Base-by-base conservation (phyloP, 768 basidiomycete genomes). In the Collybiopsis confluens region DNA sequence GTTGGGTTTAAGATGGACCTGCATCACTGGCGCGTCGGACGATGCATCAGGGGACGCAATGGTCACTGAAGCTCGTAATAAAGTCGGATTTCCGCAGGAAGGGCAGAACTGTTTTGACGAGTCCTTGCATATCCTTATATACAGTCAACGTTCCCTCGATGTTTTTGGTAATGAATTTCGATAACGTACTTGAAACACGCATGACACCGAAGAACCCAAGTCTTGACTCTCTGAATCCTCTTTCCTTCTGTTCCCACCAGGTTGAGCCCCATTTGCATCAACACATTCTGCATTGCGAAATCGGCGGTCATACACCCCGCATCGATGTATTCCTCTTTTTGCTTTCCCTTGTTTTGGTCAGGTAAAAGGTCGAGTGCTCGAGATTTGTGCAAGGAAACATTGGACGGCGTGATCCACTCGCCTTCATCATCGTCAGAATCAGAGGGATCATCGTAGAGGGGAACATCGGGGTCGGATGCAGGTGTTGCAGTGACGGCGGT, bases 281-380 rank as follows among this genome's bases (percentile, higher is more conserved):
- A 70, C 20, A 98, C 92, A 63, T 99, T 99, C 70, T 99, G 97
- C 86, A 99, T 97, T 16, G 97, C 97, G 68, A 94, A 98, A 79
- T 99, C 97, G 20, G 91, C 91, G 8, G 97, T 98, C 90, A 98
- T 93, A 66, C 95, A 97, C 16, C 94, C 97, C 4, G 81, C 83
- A 49, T 75, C 76, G 43, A 96, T 61, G 0, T 59, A 36, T 42
- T 74, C 71, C 38, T 73, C 66, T 61, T 61, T 64, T 56, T 63
- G 64, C 45, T 67, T 68, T 54, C 73, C 62, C 59, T 73, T 72
- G 54, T 71, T 61, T 44, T 71, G 72, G 27, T 62, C 74, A 3
- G 93, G 89, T 27, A 96, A 77, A 35, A 97, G 77, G 21, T 93
- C 82, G 36, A 96, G 79, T 26, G 90, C 92, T 13, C 83, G 82